phyloP scores from a whole-genome alignment of 305 asterid species.

The Fraxinus nigra region DNA sequence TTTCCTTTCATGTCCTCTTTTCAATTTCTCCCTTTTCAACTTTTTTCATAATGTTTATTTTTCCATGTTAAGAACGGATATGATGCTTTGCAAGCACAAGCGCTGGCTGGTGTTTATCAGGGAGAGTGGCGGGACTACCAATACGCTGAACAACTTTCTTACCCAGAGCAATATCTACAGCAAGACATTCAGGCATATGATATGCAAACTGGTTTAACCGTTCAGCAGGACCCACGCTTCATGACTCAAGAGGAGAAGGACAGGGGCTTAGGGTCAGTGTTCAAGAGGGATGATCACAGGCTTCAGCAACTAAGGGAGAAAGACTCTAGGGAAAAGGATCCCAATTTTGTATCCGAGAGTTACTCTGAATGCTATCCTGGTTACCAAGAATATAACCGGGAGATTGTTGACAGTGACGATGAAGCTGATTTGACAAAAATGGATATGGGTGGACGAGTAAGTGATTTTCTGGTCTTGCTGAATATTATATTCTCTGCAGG shows the following conservation, averaged over 20 bases:
- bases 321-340: conserved; percentile 95
- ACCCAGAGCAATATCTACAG: conserved; percentile 86
- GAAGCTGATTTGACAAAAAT: conserved; percentile 93
- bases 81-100: conserved; percentile 76
- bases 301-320: conserved; percentile 92
- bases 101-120: conserved; percentile 66
- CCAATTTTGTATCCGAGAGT: conserved; percentile 92
- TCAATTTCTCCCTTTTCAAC: conserved; percentile 7
- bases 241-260: conserved; percentile 99
- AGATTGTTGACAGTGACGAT: conserved; percentile 87
- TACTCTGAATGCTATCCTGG: conserved; percentile 99
- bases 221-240: conserved; percentile 63
- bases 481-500: background rate
- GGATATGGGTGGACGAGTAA: conserved; percentile 99
- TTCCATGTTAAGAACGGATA: conserved; percentile 60
- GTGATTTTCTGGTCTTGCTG: conserved; percentile 25
- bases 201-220: conserved; percentile 50
- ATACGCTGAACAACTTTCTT: conserved; percentile 79
- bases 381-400: conserved; percentile 94
- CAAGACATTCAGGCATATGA: conserved; percentile 73
- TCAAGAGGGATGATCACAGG: conserved; percentile 92
- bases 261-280: conserved; percentile 95
- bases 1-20: background rate
- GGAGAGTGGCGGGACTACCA: conserved; percentile 93
- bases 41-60: conserved; percentile 13